Evolutionary conservation across 73 alveolate genomes (phyloP), one percentile per base, ranked within the genome.

Genomic region (Tetrahymena thermophila): DNA sequence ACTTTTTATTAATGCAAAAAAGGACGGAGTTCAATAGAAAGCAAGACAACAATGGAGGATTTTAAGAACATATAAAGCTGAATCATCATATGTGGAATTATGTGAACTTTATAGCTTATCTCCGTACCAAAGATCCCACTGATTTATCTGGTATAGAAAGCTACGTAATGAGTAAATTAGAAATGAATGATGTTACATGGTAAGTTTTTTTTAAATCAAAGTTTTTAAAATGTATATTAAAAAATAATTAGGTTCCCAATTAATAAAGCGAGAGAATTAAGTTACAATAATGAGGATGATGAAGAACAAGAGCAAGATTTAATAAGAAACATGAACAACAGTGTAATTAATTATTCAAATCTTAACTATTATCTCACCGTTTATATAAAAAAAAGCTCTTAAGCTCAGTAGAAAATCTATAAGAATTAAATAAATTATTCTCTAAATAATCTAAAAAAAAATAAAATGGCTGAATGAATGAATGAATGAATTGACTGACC

Each of bases 51-150:
- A 94, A 93, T 10, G 96, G 96, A 10, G 98, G 97, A 34, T 98
- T 97, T 56, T 94, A 35, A 35, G 43, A 85, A 83, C 99, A 98
- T 31, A 98, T 96, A 3, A 93, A 94, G 50, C 84, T 94, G 17
- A 98, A 98, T 43, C 99, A 98, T 94, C 95, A 96, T 35, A 96
- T 96, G 98, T 98, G 99, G 98, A 97, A 98, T 94, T 98, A 97
- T 93, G 93, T 98, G 19, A 97, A 85, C 97, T 97, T 97, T 94
- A 94, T 97, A 85, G 98, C 98, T 1, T 98, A 97, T 93, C 95
- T 98, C 8, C 43, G 97, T 43, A 84, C 94, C 44, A 97, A 98
- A 25, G 96, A 96, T n/a, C 94, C 94, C 7, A 96, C 98, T 2
- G 98, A 96, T 35, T 95, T 85, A n/a, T 56, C 97, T 43, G 98